Base-by-base conservation (phyloP, 2,329 filamentous ascomycete species). In the Anisogramma anomala region DNA sequence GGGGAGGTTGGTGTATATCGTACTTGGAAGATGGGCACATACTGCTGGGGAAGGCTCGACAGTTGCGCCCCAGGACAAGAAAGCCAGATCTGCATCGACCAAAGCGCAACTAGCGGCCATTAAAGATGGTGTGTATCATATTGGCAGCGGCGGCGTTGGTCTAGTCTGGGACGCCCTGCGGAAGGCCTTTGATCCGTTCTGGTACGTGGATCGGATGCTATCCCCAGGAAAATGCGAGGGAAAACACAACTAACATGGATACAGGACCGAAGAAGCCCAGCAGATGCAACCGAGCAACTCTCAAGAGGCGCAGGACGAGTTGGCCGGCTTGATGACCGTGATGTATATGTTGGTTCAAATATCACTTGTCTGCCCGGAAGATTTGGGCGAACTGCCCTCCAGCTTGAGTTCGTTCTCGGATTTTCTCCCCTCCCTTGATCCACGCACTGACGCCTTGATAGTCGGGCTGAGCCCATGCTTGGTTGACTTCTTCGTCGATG, bases 401-500 rank as follows among this genome's bases (percentile, higher is more conserved):
- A 68, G 72, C 45, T 61, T 83, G 4, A 54, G 69, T 73, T 63
- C 59, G 69, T 65, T 10, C 6, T 47, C 13, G 6, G n/a, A n/a
- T 22, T 9, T 13, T 23, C 25, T 32, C 19, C 36, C n/a, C n/a
- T 35, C 17, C 18, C 19, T 15, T 27, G 30, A 33, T 23, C 15
- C 7, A 48, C 52, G 48, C 43, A 47, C 42, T 54, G 57, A 52
- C 31, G 4, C 15, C 18, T 44, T 51, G 38, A 19, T 56, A 72
- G 72, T 74, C 46, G 64, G 64, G 8, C 60, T 85, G 37, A 67
- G 77, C 18, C 84, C 85, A 1, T 74, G 74, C 40, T 60, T 94
- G 35, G 69, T 88, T 14, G 72, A 82, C 35, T 80, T 81, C 42
- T 71, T 94, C 58, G 73, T 88, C 22, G 75, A 80, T 35, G 72